These are phyloP conservation scores for Leccinum broughii DNA, from an alignment of 768 basidiomycete genomes.

Conservation along the genomic window DNA sequence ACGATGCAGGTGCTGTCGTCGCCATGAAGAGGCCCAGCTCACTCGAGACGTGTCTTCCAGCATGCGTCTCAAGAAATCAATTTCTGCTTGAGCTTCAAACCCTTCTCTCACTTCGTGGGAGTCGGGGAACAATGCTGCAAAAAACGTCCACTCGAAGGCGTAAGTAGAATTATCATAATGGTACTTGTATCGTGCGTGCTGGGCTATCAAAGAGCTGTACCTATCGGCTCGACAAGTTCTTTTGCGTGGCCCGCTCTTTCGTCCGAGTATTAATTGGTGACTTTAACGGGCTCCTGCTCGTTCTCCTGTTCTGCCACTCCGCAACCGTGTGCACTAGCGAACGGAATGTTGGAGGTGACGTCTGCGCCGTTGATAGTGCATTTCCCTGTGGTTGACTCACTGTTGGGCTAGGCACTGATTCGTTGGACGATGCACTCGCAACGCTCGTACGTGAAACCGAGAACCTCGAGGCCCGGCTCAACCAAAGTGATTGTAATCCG, in stretches of 20 bases:
- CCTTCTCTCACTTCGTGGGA: no score
- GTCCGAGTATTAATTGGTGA: constrained; percentile 1
- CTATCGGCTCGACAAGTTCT: constrained; percentile 21
- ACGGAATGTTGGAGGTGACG: constrained; percentile 15
- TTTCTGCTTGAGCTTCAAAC: no score
- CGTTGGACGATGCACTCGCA: constrained; percentile 26
- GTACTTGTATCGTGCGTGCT: neutral
- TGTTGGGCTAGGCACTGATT: constrained; percentile 19
- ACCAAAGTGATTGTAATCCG: constrained; percentile 51
- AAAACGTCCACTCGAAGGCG: neutral
- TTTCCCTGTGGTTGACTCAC: constrained; percentile 3
- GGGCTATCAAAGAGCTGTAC: constrained; percentile 32
- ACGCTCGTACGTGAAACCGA: constrained; percentile 35
- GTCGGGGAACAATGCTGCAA: neutral
- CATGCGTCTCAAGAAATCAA: no score
- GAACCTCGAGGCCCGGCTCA: constrained; percentile 40
- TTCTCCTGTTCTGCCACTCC: constrained; percentile 27
- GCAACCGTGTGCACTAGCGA: constrained; percentile 27
- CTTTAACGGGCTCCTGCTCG: constrained; percentile 15
- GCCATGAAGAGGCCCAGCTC: no score
- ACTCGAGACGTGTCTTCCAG: no score
- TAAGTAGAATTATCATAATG: neutral
- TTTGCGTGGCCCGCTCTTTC: constrained; percentile 16
- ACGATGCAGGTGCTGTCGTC: no score
- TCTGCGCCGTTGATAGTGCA: neutral